Conservation (phyloP, 139 green algal species). For the Ulvella scutata region DNA sequence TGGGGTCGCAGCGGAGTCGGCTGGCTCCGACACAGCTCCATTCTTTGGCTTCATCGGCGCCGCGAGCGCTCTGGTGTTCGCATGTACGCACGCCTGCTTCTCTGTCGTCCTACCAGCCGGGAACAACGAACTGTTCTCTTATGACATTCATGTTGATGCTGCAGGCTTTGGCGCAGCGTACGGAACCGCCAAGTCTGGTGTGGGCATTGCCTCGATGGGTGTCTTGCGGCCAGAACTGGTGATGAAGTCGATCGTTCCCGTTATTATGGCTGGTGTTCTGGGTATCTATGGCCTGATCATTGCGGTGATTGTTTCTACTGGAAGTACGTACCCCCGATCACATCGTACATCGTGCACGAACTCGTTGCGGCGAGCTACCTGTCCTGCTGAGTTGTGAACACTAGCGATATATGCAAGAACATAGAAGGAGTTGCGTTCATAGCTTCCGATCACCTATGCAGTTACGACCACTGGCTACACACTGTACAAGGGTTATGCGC, state of each 20-base stretch:
- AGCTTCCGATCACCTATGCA: too few relatives aligned
- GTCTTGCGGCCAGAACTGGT: slow-evolving; percentile 98
- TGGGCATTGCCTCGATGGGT: slow-evolving; percentile 97
- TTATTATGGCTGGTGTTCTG: slow-evolving; percentile 98
- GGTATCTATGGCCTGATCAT: slow-evolving; percentile 99
- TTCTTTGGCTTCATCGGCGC: slow-evolving; percentile 99
- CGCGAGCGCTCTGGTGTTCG: slow-evolving; percentile 84
- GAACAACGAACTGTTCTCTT: too few relatives aligned
- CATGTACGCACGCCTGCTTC: slow-evolving; percentile 48
- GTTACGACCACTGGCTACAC: slow-evolving; percentile 79
- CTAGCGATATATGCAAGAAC: too few relatives aligned
- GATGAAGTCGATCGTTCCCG: slow-evolving; percentile 99
- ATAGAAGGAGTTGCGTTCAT: too few relatives aligned
- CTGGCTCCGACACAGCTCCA: slow-evolving; percentile 34
- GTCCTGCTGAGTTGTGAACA: too few relatives aligned
- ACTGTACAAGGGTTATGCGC: slow-evolving; percentile 95
- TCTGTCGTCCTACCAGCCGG: too few relatives aligned
- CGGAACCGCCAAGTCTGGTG: slow-evolving; percentile 94
- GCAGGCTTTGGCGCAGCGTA: slow-evolving; percentile 94
- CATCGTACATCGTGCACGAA: too few relatives aligned
- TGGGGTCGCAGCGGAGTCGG: background rate
- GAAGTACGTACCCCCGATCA: slow-evolving; percentile 47
- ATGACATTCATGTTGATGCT: too few relatives aligned
- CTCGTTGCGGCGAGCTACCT: too few relatives aligned
- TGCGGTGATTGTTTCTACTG: slow-evolving; percentile 94